Evolutionary conservation across 1,284 basidiomycete species (phyloP).

Genomic region (Malassezia brasiliensis): DNA sequence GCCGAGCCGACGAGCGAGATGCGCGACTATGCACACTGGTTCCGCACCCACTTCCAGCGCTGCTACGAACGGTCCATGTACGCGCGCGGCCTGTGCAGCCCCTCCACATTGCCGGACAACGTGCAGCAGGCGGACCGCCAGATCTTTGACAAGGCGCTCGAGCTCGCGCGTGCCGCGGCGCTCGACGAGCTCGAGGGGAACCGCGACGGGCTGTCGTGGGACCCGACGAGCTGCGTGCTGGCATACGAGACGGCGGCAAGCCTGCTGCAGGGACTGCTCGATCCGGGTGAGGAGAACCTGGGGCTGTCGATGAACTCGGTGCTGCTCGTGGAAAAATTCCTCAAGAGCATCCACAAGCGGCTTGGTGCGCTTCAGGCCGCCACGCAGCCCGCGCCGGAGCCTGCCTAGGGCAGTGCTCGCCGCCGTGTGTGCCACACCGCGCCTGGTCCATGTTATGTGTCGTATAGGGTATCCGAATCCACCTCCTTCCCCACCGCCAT

Average conservation of each 20-base stretch:
- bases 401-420: too few species aligned
- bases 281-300: slow-evolving; percentile 68
- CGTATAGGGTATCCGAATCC: not conserved
- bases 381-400: too few species aligned
- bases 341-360: slow-evolving; percentile 40
- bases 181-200: slow-evolving; percentile 67
- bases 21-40: slow-evolving; percentile 56
- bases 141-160: slow-evolving; percentile 55
- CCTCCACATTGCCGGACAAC: slow-evolving; percentile 50
- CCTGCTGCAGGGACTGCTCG: slow-evolving; percentile 81
- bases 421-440: too few species aligned
- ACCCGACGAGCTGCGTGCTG: slow-evolving; percentile 67
- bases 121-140: slow-evolving; percentile 52
- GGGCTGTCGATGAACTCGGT: slow-evolving; percentile 32
- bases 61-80: slow-evolving; percentile 56
- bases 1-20: slow-evolving; percentile 50
- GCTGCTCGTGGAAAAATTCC: slow-evolving; percentile 39
- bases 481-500: not conserved
- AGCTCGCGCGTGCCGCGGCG: slow-evolving; percentile 73
- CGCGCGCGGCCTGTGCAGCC: slow-evolving; percentile 51
- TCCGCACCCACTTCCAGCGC: slow-evolving; percentile 55
- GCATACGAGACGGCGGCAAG: slow-evolving; percentile 88
- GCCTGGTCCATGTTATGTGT: not conserved
- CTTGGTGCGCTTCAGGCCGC: slow-evolving; percentile 22
- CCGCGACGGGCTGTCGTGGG: slow-evolving; percentile 51